A percentile compares a stretch with the other conserved stretches of the same genome.
Evolutionary conservation across 768 basidiomycete genomes (phyloP).

Genomic region (Suillus spraguei): DNA sequence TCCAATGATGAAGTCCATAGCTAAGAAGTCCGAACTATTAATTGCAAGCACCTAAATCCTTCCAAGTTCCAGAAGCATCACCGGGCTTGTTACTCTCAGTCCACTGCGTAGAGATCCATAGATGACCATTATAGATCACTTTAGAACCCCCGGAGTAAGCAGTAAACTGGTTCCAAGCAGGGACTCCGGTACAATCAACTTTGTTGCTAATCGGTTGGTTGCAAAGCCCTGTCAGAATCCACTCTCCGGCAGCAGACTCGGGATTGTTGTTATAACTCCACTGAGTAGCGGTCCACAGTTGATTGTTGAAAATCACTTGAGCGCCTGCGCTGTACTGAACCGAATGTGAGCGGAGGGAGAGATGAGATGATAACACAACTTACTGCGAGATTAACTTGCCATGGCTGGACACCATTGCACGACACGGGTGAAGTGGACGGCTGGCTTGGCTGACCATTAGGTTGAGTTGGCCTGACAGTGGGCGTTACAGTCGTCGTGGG

Average conservation of each 20-base stretch:
- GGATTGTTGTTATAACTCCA: slow-evolving; percentile 30
- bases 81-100: slow-evolving; percentile 22
- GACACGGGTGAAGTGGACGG: not conserved
- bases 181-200: slow-evolving; percentile 24
- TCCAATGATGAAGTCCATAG: not conserved
- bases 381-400: slow-evolving; percentile 28
- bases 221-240: slow-evolving; percentile 17
- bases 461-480: not conserved
- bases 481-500: not conserved
- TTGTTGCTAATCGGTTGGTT: slow-evolving; percentile 26
- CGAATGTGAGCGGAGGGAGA: not conserved
- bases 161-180: slow-evolving; percentile 18
- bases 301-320: slow-evolving; percentile 23
- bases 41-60: slow-evolving; percentile 23
- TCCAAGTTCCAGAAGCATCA: slow-evolving; percentile 30
- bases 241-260: slow-evolving; percentile 18
- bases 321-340: slow-evolving; percentile 27
- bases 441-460: not conserved
- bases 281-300: slow-evolving; percentile 27
- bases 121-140: slow-evolving; percentile 18
- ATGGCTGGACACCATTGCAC: slow-evolving; percentile 14
- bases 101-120: slow-evolving; percentile 33
- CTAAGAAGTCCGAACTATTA: not conserved
- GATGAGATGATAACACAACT: rapidly evolving
- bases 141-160: slow-evolving; percentile 23